Conservation (phyloP, 2,329 filamentous ascomycete species). For the Diatrype stigma region DNA sequence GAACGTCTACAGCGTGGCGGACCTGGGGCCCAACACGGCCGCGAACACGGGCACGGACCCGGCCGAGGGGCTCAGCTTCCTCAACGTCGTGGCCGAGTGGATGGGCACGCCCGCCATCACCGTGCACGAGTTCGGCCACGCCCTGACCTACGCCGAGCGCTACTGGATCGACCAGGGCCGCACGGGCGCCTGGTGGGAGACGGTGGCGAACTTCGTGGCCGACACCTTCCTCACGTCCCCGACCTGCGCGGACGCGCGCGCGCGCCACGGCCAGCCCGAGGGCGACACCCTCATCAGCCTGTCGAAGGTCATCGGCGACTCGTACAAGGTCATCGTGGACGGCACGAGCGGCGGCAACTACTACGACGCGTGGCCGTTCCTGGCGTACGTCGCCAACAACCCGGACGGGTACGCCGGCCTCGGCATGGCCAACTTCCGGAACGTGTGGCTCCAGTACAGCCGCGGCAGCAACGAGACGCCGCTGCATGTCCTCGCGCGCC, state of each 20-base stretch:
- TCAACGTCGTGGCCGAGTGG: slow-evolving; percentile 39
- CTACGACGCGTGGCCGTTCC: slow-evolving; percentile 49
- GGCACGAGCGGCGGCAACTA: slow-evolving; percentile 41
- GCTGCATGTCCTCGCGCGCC: slow-evolving; percentile 39
- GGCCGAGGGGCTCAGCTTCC: slow-evolving; percentile 34
- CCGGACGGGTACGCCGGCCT: slow-evolving; percentile 39
- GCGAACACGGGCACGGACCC: slow-evolving; percentile 40
- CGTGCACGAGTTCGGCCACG: slow-evolving; percentile 48
- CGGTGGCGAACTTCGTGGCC: slow-evolving; percentile 45
- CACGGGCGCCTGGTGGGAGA: slow-evolving; percentile 49
- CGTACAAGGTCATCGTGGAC: slow-evolving; percentile 45
- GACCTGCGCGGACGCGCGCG: slow-evolving; percentile 36
- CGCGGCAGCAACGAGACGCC: slow-evolving; percentile 45
- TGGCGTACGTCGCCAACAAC: slow-evolving; percentile 45
- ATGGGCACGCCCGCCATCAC: slow-evolving; percentile 36
- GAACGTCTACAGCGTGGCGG: slow-evolving; percentile 39
- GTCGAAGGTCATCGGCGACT: slow-evolving; percentile 41
- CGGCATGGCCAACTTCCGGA: slow-evolving; percentile 36
- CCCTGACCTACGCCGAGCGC: slow-evolving; percentile 40
- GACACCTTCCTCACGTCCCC: slow-evolving; percentile 44
- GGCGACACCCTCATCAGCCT: slow-evolving; percentile 38
- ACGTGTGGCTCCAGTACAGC: slow-evolving; percentile 40
- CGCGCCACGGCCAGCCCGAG: slow-evolving; percentile 28
- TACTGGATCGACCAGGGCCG: slow-evolving; percentile 41
- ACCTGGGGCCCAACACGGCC: slow-evolving; percentile 33